phyloP scores from a whole-genome alignment of 768 basidiomycete species.

The Agaricus blazei region DNA sequence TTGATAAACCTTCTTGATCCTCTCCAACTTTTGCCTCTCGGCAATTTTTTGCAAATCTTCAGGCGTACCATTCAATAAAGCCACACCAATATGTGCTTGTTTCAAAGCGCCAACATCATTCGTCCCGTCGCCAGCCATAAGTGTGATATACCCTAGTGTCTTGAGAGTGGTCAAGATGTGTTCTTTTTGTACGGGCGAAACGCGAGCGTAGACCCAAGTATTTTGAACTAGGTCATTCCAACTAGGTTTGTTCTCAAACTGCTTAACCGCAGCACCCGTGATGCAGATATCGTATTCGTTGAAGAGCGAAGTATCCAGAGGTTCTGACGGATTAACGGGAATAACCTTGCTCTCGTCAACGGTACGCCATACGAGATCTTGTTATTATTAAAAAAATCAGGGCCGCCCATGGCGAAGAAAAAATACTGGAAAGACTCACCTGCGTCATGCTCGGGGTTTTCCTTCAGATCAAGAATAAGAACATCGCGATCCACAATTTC shows the following conservation, averaged over 20 bases:
- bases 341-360: conserved; percentile 92
- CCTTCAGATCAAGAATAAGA: conserved; percentile 86
- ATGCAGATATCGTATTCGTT: conserved; percentile 93
- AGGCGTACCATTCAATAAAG: conserved; percentile 82
- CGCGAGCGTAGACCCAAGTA: conserved; percentile 98
- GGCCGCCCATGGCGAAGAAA: background rate
- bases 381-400: background rate
- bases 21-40: conserved; percentile 83
- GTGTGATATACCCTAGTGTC: conserved; percentile 81
- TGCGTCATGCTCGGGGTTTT: conserved; percentile 64
- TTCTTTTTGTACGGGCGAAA: conserved; percentile 95
- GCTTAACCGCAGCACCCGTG: conserved; percentile 90
- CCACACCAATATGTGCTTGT: conserved; percentile 96
- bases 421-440: conserved; percentile 39
- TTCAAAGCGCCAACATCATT: conserved; percentile 99
- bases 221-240: conserved; percentile 86
- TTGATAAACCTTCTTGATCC: conserved; percentile 96
- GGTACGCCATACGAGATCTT: conserved; percentile 88
- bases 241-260: conserved; percentile 64
- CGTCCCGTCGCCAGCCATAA: conserved; percentile 99
- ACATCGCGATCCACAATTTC: conserved; percentile 96
- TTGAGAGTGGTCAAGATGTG: conserved; percentile 89
- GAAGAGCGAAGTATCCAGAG: conserved; percentile 74
- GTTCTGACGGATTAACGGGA: conserved; percentile 73
- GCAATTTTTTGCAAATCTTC: conserved; percentile 94